Evolutionary conservation across 306 rosid genomes (phyloP), one percentile per base, ranked within the genome.

Genomic region (Fagus crenata): DNA sequence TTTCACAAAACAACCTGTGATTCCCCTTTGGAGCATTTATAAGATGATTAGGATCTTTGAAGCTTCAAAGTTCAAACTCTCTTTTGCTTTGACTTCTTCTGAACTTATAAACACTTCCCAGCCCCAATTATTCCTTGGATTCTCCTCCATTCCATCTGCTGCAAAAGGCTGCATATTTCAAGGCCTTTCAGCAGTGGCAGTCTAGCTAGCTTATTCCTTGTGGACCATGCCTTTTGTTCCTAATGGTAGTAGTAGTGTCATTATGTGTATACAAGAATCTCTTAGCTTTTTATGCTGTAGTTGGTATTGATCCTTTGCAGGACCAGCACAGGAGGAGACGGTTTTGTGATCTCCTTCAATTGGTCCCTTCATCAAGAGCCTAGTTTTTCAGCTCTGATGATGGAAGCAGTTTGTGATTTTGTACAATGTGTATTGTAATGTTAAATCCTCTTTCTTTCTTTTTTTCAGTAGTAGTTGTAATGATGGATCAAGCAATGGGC

Each of bases 321-420:
- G 82, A 69, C 76, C 84, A 75, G 51, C 18, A 81, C 58, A 82
- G 93, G 75, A 85, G 94, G 96, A 85, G 89, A 93, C 89, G 61
- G 84, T 93, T 93, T 91, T 81, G 89, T 88, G 92, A 89, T 84
- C 90, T 88, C 90, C 95, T 81, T 85, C 60, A 18, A 49, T 9
- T 43, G 83, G 79, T 77, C 84, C 69, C 43, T 65, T 83, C 84
- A 69, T 85, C 80, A 14, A 53, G 91, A 80, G 87, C 91, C 70
- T 79, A 54, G 73, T 92, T 85, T 90, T 87, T 83, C 79, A 77
- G 97, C 90, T 88, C 84, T 71, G 22, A 72, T 67, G 74, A 76
- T 86, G 86, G 72, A 78, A 71, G 76, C 35, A 56, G 54, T 17
- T 64, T 67, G 43, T 73, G 53, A 67, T 58, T 59, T 6, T 77